Conservation (phyloP, 2,329 filamentous ascomycete genomes). For the Fusarium sp. region DNA sequence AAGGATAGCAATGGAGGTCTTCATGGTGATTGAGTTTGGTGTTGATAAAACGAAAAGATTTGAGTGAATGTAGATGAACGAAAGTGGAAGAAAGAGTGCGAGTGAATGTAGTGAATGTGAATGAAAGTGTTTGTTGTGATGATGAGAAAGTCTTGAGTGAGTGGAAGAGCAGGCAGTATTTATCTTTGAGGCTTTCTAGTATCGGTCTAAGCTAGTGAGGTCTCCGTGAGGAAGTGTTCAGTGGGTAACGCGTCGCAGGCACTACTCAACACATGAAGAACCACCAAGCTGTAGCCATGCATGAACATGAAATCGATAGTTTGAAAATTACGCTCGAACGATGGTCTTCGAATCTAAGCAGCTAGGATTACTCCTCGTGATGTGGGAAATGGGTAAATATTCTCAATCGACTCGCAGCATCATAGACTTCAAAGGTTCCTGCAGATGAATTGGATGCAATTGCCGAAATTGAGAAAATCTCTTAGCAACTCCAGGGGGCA, state of each 20-base stretch:
- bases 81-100: background rate
- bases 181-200: background rate
- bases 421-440: no score
- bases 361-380: no score
- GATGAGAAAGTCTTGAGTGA: background rate
- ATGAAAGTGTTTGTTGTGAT: background rate
- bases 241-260: slow-evolving; percentile 1
- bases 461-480: no score
- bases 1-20: slow-evolving; percentile 13
- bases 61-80: no score
- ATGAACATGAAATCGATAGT: slow-evolving; percentile 20
- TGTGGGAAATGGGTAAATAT: no score
- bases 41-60: background rate
- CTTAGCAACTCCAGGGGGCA: no score
- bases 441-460: no score
- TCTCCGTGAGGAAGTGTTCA: background rate
- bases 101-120: slow-evolving; percentile 5
- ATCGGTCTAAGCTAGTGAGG: background rate
- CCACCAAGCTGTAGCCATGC: background rate
- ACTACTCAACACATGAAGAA: background rate
- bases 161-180: background rate
- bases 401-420: no score
- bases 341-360: no score
- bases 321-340: background rate
- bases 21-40: slow-evolving; percentile 9